phyloP scores from a whole-genome alignment of 768 basidiomycete species.

The Leccinum sublutescens region DNA sequence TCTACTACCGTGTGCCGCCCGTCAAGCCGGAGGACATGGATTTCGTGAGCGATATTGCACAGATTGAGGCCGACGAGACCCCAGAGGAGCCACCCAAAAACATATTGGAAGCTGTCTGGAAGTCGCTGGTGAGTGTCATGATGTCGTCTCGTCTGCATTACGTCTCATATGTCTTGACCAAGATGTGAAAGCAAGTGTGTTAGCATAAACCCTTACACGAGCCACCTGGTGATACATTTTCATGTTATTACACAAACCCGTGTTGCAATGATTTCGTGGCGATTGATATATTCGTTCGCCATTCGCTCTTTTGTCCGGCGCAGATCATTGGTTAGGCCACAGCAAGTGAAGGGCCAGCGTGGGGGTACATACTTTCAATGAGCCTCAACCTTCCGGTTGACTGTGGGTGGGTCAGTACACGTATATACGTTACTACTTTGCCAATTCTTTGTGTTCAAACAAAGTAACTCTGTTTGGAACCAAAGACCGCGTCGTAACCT shows the following conservation, averaged over 20 bases:
- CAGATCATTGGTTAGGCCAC: too few relatives aligned
- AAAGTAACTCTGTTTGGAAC: too few relatives aligned
- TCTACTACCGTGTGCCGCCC: constrained; percentile 35
- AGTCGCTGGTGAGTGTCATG: constrained; percentile 61
- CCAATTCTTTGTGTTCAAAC: too few relatives aligned
- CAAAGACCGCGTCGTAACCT: too few relatives aligned
- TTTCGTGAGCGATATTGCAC: constrained; percentile 66
- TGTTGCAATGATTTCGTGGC: background rate
- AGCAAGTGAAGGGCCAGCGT: too few relatives aligned
- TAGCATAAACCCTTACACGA: background rate
- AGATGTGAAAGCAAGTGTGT: constrained; percentile 19
- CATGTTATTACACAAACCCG: background rate
- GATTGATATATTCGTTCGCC: too few relatives aligned
- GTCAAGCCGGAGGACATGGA: constrained; percentile 70
- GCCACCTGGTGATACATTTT: background rate
- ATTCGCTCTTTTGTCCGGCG: too few relatives aligned
- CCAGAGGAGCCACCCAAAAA: constrained; percentile 75
- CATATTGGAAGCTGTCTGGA: constrained; percentile 69
- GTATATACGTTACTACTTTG: too few relatives aligned
- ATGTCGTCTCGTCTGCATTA: background rate
- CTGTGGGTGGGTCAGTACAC: too few relatives aligned
- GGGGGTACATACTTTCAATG: too few relatives aligned
- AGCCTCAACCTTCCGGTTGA: too few relatives aligned
- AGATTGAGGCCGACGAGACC: constrained; percentile 67
- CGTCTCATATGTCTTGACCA: constrained; percentile 3